Conservation (phyloP, 2,329 filamentous ascomycete genomes). For the Ceratocystis destructans region DNA sequence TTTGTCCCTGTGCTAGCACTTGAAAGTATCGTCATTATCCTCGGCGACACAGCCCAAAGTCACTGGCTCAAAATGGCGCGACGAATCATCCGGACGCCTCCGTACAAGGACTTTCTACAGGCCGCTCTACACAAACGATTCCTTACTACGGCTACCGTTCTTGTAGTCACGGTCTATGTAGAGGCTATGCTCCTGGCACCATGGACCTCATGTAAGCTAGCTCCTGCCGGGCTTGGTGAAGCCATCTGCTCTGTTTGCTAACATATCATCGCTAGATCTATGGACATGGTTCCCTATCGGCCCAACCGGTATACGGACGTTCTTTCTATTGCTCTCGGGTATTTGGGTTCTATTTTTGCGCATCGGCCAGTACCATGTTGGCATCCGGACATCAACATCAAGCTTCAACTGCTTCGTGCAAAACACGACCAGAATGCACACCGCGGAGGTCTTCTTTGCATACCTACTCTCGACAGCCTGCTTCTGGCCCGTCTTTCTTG, state of each 20-base stretch:
- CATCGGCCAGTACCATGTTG: conserved; percentile 69
- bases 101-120: conserved; percentile 82
- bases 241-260: conserved; percentile 1
- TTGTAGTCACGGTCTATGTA: conserved; percentile 58
- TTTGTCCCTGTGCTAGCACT: neutral
- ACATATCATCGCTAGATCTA: conserved; percentile 40
- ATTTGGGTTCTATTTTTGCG: conserved; percentile 72
- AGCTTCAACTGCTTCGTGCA: conserved; percentile 49
- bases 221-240: neutral
- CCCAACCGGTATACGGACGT: conserved; percentile 56
- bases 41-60: neutral
- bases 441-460: conserved; percentile 57
- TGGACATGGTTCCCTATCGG: conserved; percentile 83
- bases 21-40: neutral
- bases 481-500: conserved; percentile 71
- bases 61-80: conserved; percentile 9
- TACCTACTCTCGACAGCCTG: conserved; percentile 66
- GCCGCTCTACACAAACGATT: conserved; percentile 80
- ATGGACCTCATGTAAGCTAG: conserved; percentile 52
- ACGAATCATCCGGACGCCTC: conserved; percentile 33
- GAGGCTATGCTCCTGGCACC: conserved; percentile 57
- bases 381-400: conserved; percentile 56
- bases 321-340: conserved; percentile 61
- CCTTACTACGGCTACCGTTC: conserved; percentile 56
- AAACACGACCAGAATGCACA: conserved; percentile 44